Evolutionary conservation across 768 basidiomycete genomes (phyloP).

Genomic region (Mycena metata): DNA sequence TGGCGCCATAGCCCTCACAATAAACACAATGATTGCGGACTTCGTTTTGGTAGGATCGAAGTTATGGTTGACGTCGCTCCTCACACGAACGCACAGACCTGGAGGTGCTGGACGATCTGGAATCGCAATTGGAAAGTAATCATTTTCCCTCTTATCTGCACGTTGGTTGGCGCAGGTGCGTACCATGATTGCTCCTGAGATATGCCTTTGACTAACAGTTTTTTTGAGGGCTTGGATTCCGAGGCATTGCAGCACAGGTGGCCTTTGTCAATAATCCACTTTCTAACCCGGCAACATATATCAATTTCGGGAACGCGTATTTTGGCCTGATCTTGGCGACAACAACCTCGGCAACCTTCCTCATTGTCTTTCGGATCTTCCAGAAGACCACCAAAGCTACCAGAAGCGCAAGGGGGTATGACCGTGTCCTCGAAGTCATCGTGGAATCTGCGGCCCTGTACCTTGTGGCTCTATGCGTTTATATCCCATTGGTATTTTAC

Average conservation of each 20-base stretch:
- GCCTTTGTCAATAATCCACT: slow-evolving; percentile 15
- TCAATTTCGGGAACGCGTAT: slow-evolving; percentile 21
- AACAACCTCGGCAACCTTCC: slow-evolving; percentile 6
- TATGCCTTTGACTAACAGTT: background rate
- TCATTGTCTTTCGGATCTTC: slow-evolving; percentile 23
- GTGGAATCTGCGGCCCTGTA: slow-evolving; percentile 28
- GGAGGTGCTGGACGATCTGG: slow-evolving; percentile 29
- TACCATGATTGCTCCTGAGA: background rate
- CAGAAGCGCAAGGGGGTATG: background rate
- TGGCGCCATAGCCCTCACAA: no score
- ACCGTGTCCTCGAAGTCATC: slow-evolving; percentile 21
- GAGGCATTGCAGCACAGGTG: slow-evolving; percentile 10
- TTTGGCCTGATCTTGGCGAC: slow-evolving; percentile 19
- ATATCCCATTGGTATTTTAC: slow-evolving; percentile 15
- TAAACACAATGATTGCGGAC: no score
- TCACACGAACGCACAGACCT: slow-evolving; percentile 7
- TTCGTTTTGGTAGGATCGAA: no score
- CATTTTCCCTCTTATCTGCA: slow-evolving; percentile 5
- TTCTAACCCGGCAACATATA: background rate
- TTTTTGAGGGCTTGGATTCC: slow-evolving; percentile 16
- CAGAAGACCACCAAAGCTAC: background rate
- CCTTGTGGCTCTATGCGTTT: slow-evolving; percentile 10
- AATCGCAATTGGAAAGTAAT: slow-evolving; percentile 17
- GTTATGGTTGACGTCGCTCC: no score
- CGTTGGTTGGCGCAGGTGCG: slow-evolving; percentile 21